Percentiles rank a stretch among this genome's conserved stretches.
Evolutionary conservation across 257 asterid genomes (phyloP).

Genomic region (Haberlea rhodopensis): DNA sequence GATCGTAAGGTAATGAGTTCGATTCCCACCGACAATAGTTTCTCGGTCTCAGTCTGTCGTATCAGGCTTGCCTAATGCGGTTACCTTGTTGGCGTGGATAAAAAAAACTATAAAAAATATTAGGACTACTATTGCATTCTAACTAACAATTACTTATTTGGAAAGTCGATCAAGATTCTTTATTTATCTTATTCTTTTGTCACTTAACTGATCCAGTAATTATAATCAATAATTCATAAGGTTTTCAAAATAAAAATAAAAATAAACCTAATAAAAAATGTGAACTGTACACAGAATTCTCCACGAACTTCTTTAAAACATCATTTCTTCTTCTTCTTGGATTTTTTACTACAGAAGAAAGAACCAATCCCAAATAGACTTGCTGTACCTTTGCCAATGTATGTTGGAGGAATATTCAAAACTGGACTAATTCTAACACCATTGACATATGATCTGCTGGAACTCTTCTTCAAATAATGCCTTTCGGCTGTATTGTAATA

Average conservation of each 20-base stretch:
- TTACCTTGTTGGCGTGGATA: too few species aligned
- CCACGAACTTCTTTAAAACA: neutral
- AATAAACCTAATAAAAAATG: conserved; percentile 3
- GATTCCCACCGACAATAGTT: too few species aligned
- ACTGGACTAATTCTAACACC: conserved; percentile 66
- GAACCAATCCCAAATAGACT: conserved; percentile 69
- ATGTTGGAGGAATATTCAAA: conserved; percentile 66
- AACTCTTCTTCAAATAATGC: conserved; percentile 53
- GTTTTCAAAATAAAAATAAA: conserved; percentile 2
- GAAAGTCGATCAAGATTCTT: too few species aligned
- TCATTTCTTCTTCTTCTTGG: conserved; percentile 73
- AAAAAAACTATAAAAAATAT: too few species aligned
- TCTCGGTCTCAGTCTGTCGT: too few species aligned
- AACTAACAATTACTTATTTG: too few species aligned
- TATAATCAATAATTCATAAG: conserved; percentile 19
- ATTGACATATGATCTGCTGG: conserved; percentile 46
- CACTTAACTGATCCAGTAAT: neutral
- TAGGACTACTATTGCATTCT: too few species aligned
- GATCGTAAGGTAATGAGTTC: too few species aligned
- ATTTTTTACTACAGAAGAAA: conserved; percentile 58
- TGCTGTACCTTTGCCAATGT: conserved; percentile 56
- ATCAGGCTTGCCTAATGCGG: too few species aligned
- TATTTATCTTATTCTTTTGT: too few species aligned
- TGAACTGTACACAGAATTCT: conserved; percentile 25
- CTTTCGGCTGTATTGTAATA: conserved; percentile 30